A percentile compares a stretch with the other conserved stretches of the same genome.
phyloP scores from a whole-genome alignment of 1,139 yeast genomes.

The Hansenula lynferdii region DNA sequence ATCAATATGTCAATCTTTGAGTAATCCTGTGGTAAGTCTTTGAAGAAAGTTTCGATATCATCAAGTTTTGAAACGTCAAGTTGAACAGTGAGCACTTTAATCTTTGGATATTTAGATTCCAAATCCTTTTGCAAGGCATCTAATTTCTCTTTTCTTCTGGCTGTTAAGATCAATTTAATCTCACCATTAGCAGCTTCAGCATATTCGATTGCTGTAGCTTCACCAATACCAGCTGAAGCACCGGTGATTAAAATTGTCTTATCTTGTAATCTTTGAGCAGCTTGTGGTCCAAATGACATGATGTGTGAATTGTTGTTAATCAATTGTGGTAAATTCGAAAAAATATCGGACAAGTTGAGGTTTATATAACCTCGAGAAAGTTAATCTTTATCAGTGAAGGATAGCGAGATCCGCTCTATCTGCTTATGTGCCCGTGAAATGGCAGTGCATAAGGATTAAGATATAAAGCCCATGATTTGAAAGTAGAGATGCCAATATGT shows the following conservation, averaged over 20 bases:
- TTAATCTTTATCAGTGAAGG: too few species aligned
- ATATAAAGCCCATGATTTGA: too few species aligned
- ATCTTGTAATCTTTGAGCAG: slow-evolving; percentile 43
- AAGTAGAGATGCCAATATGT: too few species aligned
- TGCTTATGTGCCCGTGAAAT: too few species aligned
- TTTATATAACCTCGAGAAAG: too few species aligned
- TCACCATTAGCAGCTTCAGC: slow-evolving; percentile 59
- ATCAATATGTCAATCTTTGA: slow-evolving; percentile 49
- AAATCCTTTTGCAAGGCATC: slow-evolving; percentile 37
- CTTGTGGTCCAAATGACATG: slow-evolving; percentile 49
- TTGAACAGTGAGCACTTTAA: slow-evolving; percentile 36
- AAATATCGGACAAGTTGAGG: too few species aligned
- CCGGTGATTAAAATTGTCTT: slow-evolving; percentile 65
- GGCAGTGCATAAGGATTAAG: too few species aligned
- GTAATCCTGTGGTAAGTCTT: slow-evolving; percentile 38
- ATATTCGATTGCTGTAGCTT: slow-evolving; percentile 60
- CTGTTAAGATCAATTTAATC: slow-evolving; percentile 54
- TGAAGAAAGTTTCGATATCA: slow-evolving; percentile 42
- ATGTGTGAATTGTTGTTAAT: too few species aligned
- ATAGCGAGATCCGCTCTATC: too few species aligned
- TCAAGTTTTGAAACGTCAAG: slow-evolving; percentile 48
- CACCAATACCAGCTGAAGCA: slow-evolving; percentile 72
- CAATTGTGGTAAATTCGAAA: too few species aligned
- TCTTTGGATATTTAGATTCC: slow-evolving; percentile 34
- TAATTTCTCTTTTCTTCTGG: slow-evolving; percentile 52